phyloP scores from a whole-genome alignment of 1,139 yeast genomes.

The Magnusiomyces sp. region DNA sequence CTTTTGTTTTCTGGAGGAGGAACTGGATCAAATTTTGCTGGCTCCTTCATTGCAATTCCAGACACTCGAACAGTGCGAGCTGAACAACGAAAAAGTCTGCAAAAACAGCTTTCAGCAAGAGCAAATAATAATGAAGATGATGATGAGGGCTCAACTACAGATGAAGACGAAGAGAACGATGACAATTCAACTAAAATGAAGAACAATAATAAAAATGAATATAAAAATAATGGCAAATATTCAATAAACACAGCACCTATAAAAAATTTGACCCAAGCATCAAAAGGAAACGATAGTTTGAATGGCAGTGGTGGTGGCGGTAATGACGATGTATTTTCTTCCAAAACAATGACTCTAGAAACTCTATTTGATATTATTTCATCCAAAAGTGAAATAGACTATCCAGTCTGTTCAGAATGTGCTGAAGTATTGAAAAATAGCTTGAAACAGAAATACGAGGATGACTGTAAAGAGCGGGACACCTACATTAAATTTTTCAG shows the following conservation, averaged over 20 bases:
- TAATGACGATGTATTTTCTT: constrained; percentile 29
- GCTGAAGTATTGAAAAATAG: constrained; percentile 59
- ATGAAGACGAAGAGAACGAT: not conserved
- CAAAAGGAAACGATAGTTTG: not conserved
- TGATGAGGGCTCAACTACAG: not conserved
- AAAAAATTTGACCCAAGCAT: too few species aligned
- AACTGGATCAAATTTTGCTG: constrained; percentile 3
- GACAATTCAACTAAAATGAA: not conserved
- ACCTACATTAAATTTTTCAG: constrained; percentile 64
- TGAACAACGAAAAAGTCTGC: constrained; percentile 1
- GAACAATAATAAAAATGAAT: not conserved
- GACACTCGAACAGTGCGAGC: constrained; percentile 5
- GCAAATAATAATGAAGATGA: not conserved
- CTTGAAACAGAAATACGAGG: constrained; percentile 63
- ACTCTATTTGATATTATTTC: constrained; percentile 58
- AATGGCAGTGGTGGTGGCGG: constrained; percentile 2
- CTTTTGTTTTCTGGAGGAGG: constrained; percentile 8
- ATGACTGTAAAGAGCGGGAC: constrained; percentile 69
- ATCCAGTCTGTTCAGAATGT: constrained; percentile 86
- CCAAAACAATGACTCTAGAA: constrained; percentile 42
- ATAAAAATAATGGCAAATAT: too few species aligned
- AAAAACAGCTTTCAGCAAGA: not conserved
- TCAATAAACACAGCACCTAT: too few species aligned
- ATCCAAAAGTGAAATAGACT: constrained; percentile 69
- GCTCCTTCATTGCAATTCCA: constrained; percentile 14